Conservation (phyloP, 352 stramenopile species). For the Phytophthora pluvialis region DNA sequence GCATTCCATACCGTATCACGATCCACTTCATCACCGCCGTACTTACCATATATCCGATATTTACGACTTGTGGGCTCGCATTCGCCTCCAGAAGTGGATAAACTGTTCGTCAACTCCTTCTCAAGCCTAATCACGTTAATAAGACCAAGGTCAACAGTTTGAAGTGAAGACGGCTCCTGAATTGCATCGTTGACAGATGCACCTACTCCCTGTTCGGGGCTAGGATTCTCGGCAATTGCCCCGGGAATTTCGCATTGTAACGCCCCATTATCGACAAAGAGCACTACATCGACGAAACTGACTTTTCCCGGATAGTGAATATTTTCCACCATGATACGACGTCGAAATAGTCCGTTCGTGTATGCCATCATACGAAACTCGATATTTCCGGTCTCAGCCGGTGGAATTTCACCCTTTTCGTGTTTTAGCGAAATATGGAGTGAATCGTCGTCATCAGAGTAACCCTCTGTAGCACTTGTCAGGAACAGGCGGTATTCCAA, state of each 20-base stretch:
- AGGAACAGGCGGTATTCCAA: slow-evolving; percentile 81
- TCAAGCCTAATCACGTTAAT: slow-evolving; percentile 80
- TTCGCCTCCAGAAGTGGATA: slow-evolving; percentile 31
- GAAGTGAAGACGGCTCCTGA: slow-evolving; percentile 15
- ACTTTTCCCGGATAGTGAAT: slow-evolving; percentile 84
- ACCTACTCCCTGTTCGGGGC: neutral
- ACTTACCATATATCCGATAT: slow-evolving; percentile 71
- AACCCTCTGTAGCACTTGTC: slow-evolving; percentile 59
- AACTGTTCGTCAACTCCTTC: slow-evolving; percentile 57
- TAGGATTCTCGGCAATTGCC: neutral
- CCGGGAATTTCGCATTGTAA: slow-evolving; percentile 51
- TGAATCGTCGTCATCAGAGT: slow-evolving; percentile 81
- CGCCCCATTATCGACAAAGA: slow-evolving; percentile 84
- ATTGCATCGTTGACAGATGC: neutral
- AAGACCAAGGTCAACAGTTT: slow-evolving; percentile 58
- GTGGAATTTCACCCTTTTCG: slow-evolving; percentile 74
- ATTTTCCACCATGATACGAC: slow-evolving; percentile 86
- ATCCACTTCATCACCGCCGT: slow-evolving; percentile 21
- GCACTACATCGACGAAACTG: slow-evolving; percentile 73
- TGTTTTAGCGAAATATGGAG: slow-evolving; percentile 73
- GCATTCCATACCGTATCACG: neutral
- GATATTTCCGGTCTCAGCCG: slow-evolving; percentile 61
- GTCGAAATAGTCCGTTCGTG: slow-evolving; percentile 78
- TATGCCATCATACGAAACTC: slow-evolving; percentile 72
- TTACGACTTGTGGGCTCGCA: slow-evolving; percentile 47